Evolutionary conservation across 208 protist genomes (phyloP).

Genomic region (Lotmaria passim): DNA sequence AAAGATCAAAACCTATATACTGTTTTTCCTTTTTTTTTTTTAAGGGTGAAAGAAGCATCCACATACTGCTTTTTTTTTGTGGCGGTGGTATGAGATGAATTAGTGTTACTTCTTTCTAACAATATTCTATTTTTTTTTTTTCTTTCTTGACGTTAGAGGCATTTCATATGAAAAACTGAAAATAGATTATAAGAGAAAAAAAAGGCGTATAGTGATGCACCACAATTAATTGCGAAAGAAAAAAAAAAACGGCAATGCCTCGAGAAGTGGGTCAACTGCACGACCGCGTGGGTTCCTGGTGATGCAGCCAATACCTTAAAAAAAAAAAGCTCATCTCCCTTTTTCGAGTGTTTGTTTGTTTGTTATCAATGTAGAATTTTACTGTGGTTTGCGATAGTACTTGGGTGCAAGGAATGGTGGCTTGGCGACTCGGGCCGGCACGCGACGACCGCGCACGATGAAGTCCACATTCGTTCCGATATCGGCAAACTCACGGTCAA

Average conservation of each 20-base stretch:
- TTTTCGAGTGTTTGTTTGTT: neutral
- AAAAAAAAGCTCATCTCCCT: too few species aligned
- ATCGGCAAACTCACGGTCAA: constrained; percentile 76
- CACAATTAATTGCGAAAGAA: too few species aligned
- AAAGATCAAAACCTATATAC: neutral
- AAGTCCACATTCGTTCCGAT: constrained; percentile 80
- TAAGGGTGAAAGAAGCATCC: constrained; percentile 26
- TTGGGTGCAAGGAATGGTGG: constrained; percentile 93
- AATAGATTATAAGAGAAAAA: too few species aligned
- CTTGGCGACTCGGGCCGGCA: constrained; percentile 75
- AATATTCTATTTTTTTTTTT: neutral
- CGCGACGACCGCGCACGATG: constrained; percentile 86
- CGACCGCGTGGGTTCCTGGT: too few species aligned
- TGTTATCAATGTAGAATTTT: neutral
- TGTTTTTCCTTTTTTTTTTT: too few species aligned
- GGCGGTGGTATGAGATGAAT: constrained; percentile 1
- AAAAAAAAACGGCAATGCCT: too few species aligned
- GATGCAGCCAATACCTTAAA: too few species aligned
- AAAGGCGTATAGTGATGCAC: too few species aligned
- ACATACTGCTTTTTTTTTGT: constrained; percentile 16
- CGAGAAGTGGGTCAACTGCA: too few species aligned
- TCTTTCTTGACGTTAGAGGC: constrained; percentile 7
- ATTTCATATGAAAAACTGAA: constrained; percentile 20
- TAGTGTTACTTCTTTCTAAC: constrained; percentile 8
- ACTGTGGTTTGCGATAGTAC: constrained; percentile 56